A percentile compares a stretch with the other conserved stretches of the same genome.
These are phyloP conservation scores for Cylindrotheca closterium DNA, from an alignment of 108 stramenopile genomes.

Conservation along the genomic window DNA sequence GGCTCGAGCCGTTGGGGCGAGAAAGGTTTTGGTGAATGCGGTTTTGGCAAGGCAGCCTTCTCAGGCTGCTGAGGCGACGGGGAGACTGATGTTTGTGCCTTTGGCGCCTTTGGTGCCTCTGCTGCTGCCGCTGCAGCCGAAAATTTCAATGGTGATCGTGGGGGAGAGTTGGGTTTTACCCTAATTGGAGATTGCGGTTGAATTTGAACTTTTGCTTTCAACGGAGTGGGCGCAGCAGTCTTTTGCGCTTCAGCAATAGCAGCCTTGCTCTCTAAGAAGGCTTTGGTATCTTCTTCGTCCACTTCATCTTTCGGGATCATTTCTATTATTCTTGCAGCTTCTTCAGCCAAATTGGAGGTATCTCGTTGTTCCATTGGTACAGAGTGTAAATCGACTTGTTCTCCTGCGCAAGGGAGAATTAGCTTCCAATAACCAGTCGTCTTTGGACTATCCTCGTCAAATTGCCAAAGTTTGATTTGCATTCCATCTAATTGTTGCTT, in stretches of 20 bases:
- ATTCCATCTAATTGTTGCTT: constrained; percentile 66
- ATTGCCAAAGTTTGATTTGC: constrained; percentile 77
- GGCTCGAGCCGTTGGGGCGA: neutral
- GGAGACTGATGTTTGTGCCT: neutral
- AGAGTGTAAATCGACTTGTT: neutral
- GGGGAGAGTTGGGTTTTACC: neutral
- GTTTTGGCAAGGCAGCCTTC: neutral
- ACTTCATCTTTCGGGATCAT: neutral
- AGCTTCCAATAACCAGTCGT: constrained; percentile 1
- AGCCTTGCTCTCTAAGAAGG: too few species aligned
- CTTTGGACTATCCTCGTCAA: constrained; percentile 45
- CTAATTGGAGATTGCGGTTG: neutral
- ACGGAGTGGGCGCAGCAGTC: too few species aligned
- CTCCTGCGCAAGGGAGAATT: constrained; percentile 1
- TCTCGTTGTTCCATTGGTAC: neutral
- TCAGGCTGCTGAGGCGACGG: neutral
- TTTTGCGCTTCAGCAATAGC: too few species aligned
- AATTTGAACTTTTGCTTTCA: too few species aligned
- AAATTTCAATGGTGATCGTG: neutral
- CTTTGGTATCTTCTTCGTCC: too few species aligned
- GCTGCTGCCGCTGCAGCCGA: neutral
- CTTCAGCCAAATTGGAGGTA: constrained; percentile 6
- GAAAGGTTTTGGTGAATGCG: neutral
- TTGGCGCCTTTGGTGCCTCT: neutral
- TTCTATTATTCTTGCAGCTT: constrained; percentile 3